These are phyloP conservation scores for Hypoxylon sp. DNA, from an alignment of 2,329 filamentous ascomycete species.

Conservation along the genomic window DNA sequence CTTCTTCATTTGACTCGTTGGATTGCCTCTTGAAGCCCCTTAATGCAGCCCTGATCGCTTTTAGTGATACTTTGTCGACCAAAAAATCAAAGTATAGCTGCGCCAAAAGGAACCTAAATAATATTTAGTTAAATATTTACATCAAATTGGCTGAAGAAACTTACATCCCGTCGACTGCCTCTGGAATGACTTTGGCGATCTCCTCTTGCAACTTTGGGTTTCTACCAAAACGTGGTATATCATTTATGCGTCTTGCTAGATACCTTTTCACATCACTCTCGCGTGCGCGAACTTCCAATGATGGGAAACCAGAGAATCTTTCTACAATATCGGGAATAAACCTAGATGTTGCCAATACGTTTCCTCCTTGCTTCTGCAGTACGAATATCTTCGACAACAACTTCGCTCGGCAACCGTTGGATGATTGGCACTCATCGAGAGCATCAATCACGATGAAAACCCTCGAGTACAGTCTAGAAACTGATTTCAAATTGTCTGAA, in stretches of 20 bases:
- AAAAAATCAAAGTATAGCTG: constrained; percentile 25
- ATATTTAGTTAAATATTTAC: constrained; percentile 9
- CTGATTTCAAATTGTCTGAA: constrained; percentile 23
- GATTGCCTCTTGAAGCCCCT: not conserved
- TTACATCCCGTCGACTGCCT: constrained; percentile 47
- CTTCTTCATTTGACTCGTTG: not conserved
- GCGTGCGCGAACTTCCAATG: constrained; percentile 47
- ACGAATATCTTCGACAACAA: constrained; percentile 31
- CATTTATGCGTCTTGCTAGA: not conserved
- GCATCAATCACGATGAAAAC: constrained; percentile 41
- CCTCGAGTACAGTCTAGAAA: constrained; percentile 33
- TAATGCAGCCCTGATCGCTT: not conserved
- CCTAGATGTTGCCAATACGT: constrained; percentile 41
- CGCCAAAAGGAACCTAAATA: constrained; percentile 51
- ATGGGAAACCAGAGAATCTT: constrained; percentile 19
- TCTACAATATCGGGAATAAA: constrained; percentile 36
- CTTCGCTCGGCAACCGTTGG: constrained; percentile 4
- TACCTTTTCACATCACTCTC: constrained; percentile 40
- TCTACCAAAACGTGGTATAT: not conserved
- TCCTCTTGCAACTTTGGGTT: not conserved
- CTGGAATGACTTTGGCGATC: constrained; percentile 30
- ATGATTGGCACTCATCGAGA: constrained; percentile 37
- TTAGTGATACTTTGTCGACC: not conserved
- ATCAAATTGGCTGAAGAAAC: constrained; percentile 31
- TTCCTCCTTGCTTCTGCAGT: constrained; percentile 19